Percentiles rank a stretch among this genome's conserved stretches.
These are phyloP conservation scores for Globisporangium irregulare DNA, from an alignment of 352 stramenopile genomes.

Conservation along the genomic window DNA sequence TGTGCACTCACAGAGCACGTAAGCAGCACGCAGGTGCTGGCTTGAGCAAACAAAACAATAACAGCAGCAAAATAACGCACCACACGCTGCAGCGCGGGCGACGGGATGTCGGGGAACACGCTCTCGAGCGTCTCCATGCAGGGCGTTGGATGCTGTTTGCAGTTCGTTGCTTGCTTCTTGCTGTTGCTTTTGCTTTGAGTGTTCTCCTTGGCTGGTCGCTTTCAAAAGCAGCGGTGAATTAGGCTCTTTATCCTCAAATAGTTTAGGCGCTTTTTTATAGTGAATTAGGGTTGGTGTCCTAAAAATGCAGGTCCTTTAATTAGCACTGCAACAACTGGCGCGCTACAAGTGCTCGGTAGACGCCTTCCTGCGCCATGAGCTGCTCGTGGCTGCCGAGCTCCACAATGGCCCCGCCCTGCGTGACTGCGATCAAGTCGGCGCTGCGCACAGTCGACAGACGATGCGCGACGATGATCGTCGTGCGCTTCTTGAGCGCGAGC, in stretches of 20 bases:
- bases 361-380: neutral
- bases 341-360: neutral
- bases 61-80: neutral
- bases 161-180: too few relatives aligned
- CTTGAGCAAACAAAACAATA: too few relatives aligned
- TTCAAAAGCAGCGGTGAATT: too few relatives aligned
- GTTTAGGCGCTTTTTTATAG: too few relatives aligned
- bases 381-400: neutral
- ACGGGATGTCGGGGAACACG: slow-evolving; percentile 42
- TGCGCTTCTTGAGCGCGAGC: slow-evolving; percentile 70
- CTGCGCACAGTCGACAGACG: neutral
- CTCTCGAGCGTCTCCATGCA: slow-evolving; percentile 50
- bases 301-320: too few relatives aligned
- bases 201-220: neutral
- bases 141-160: slow-evolving; percentile 15
- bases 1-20: neutral
- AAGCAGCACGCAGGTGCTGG: neutral
- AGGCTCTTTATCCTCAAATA: too few relatives aligned
- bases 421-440: neutral
- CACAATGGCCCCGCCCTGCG: neutral
- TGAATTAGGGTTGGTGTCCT: too few relatives aligned
- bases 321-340: neutral
- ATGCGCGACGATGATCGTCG: slow-evolving; percentile 62
- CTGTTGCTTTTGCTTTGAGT: neutral
- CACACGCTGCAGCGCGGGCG: slow-evolving; percentile 30